phyloP scores from a whole-genome alignment of 352 stramenopile genomes.

The Phytophthora sansomeana region DNA sequence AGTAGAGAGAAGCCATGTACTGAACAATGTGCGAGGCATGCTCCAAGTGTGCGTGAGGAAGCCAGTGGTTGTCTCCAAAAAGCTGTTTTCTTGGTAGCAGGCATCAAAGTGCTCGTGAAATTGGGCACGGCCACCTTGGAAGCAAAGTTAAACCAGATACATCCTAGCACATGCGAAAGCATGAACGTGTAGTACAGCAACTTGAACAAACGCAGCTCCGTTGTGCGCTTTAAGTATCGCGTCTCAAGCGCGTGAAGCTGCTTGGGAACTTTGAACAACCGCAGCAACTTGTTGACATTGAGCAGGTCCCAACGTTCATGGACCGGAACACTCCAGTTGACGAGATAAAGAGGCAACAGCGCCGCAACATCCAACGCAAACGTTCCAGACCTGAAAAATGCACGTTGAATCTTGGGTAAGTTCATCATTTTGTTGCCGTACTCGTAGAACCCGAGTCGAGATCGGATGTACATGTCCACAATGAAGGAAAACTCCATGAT shows the following conservation, averaged over 20 bases:
- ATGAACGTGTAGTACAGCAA: constrained; percentile 80
- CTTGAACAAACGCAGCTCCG: constrained; percentile 71
- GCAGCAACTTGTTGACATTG: constrained; percentile 73
- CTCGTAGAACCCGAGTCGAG: constrained; percentile 59
- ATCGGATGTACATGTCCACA: constrained; percentile 61
- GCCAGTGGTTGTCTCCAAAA: constrained; percentile 48
- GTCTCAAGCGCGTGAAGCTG: constrained; percentile 62
- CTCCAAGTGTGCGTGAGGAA: constrained; percentile 41
- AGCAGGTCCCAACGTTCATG: constrained; percentile 47
- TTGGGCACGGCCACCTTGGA: constrained; percentile 41
- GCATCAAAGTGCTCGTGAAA: constrained; percentile 12
- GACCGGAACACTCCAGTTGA: constrained; percentile 47
- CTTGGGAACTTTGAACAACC: constrained; percentile 56
- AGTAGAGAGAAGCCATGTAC: constrained; percentile 68
- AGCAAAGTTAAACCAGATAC: constrained; percentile 75
- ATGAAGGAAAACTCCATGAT: constrained; percentile 55
- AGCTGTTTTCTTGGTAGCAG: not conserved
- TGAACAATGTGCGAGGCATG: constrained; percentile 36
- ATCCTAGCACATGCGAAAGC: constrained; percentile 61
- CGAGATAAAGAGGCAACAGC: constrained; percentile 53
- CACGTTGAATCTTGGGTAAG: constrained; percentile 30
- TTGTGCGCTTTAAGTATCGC: constrained; percentile 65
- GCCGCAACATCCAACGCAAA: constrained; percentile 58
- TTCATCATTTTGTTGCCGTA: constrained; percentile 80
- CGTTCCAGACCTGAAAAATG: constrained; percentile 49